phyloP scores from a whole-genome alignment of 768 basidiomycete genomes.

The Trametes gibbosa region DNA sequence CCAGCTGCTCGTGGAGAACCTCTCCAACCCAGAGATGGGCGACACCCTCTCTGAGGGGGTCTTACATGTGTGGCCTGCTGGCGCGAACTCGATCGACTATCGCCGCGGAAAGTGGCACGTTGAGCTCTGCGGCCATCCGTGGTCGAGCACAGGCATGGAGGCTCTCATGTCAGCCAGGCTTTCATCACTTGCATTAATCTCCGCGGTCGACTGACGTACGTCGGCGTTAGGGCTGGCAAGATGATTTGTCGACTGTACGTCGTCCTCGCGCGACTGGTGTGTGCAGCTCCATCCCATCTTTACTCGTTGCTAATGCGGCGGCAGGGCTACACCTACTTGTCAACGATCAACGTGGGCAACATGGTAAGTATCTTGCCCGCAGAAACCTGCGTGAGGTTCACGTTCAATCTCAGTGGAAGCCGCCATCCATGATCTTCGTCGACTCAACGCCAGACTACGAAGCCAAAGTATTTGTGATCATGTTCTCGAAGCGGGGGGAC shows the following conservation, averaged over 20 bases:
- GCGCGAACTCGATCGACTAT: slow-evolving; percentile 46
- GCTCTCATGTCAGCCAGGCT: slow-evolving; percentile 42
- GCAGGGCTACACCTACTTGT: slow-evolving; percentile 71
- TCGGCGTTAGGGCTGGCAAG: slow-evolving; percentile 45
- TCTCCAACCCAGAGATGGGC: slow-evolving; percentile 50
- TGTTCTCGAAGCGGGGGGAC: slow-evolving; percentile 59
- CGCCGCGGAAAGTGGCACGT: slow-evolving; percentile 54
- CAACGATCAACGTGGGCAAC: slow-evolving; percentile 49
- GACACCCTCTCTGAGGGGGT: slow-evolving; percentile 58
- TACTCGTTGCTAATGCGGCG: slow-evolving; percentile 2
- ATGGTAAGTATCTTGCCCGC: slow-evolving; percentile 37
- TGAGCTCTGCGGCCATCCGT: slow-evolving; percentile 65
- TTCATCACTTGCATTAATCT: not conserved
- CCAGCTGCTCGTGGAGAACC: slow-evolving; percentile 50
- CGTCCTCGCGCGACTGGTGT: slow-evolving; percentile 56
- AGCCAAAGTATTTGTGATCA: slow-evolving; percentile 62
- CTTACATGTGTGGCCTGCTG: slow-evolving; percentile 66
- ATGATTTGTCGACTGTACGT: slow-evolving; percentile 61
- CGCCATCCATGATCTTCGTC: slow-evolving; percentile 68
- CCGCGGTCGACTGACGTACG: not conserved
- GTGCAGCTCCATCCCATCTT: slow-evolving; percentile 21
- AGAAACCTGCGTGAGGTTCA: not conserved
- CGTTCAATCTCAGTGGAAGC: slow-evolving; percentile 32
- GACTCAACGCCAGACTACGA: slow-evolving; percentile 45
- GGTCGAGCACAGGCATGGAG: slow-evolving; percentile 58